These are phyloP conservation scores for Lecanicillium sp. DNA, from an alignment of 2,329 filamentous ascomycete species.

Conservation along the genomic window DNA sequence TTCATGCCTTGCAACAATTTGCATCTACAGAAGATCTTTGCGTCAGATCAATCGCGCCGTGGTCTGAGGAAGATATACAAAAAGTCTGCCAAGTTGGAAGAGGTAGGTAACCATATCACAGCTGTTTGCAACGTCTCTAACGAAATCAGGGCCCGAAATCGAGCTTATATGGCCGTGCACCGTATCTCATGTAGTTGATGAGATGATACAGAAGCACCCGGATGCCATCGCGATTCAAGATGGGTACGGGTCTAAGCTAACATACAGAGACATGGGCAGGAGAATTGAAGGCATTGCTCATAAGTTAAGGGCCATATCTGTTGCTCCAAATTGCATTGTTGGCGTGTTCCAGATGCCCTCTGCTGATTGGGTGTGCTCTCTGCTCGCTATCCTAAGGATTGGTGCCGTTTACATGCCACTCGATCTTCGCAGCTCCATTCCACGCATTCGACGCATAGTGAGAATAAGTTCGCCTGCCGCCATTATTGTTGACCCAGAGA, in stretches of 20 bases:
- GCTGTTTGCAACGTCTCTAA: too few relatives aligned
- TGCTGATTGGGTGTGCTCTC: slow-evolving; percentile 24
- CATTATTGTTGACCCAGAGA: slow-evolving; percentile 15
- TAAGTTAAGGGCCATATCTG: neutral
- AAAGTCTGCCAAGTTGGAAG: too few relatives aligned
- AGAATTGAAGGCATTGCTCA: slow-evolving; percentile 24
- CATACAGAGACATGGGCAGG: slow-evolving; percentile 26
- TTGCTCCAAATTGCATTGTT: slow-evolving; percentile 16
- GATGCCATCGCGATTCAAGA: slow-evolving; percentile 14
- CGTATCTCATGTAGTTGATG: slow-evolving; percentile 25
- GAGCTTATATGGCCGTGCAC: slow-evolving; percentile 24
- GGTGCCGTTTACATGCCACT: slow-evolving; percentile 31
- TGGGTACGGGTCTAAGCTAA: slow-evolving; percentile 14
- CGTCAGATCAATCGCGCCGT: too few relatives aligned
- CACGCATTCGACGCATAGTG: slow-evolving; percentile 23
- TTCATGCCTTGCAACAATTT: too few relatives aligned
- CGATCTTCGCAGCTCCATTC: slow-evolving; percentile 22
- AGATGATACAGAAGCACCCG: slow-evolving; percentile 18
- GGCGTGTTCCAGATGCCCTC: slow-evolving; percentile 31
- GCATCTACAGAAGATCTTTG: too few relatives aligned
- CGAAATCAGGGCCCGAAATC: slow-evolving; percentile 10
- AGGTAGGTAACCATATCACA: too few relatives aligned
- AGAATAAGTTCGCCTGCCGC: slow-evolving; percentile 18
- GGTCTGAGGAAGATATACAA: too few relatives aligned
- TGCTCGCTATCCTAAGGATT: slow-evolving; percentile 31